A percentile compares a stretch with the other conserved stretches of the same genome.
Conservation (phyloP, 2,329 filamentous ascomycete genomes). For the Trichophyton schoenleinii region DNA sequence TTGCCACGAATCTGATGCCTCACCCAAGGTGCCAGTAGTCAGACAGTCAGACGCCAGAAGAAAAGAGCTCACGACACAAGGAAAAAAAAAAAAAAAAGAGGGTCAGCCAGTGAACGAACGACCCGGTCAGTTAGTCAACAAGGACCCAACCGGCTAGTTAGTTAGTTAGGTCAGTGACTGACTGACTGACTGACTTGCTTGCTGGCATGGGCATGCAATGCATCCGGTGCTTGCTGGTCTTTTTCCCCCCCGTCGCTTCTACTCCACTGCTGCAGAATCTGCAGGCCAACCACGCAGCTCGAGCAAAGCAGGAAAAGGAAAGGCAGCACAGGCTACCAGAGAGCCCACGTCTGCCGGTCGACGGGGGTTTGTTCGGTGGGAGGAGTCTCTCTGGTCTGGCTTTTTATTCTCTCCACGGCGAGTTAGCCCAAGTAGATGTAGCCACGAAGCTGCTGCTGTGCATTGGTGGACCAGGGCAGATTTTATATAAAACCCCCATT, state of each 20-base stretch:
- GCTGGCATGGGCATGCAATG: not conserved
- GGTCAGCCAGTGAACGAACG: not conserved
- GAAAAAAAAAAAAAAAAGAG: not conserved
- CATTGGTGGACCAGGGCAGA: not conserved
- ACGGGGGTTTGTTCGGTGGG: not conserved
- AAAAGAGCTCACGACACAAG: not conserved
- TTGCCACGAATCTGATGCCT: constrained; percentile 2
- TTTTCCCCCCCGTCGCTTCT: too few species aligned
- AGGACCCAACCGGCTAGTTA: too few species aligned
- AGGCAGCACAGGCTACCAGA: not conserved
- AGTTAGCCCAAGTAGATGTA: constrained; percentile 2
- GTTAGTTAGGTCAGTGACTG: too few species aligned
- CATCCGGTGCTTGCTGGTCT: not conserved
- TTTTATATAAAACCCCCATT: not conserved
- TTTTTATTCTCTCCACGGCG: not conserved
- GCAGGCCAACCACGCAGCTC: not conserved
- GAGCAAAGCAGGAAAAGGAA: not conserved
- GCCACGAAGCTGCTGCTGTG: not conserved
- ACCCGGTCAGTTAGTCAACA: too few species aligned
- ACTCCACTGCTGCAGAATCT: not conserved
- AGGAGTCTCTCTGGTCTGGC: too few species aligned
- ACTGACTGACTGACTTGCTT: not conserved
- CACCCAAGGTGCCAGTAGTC: not conserved
- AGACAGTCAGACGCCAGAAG: too few species aligned
- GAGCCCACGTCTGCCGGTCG: not conserved